Percentiles rank a stretch among this genome's conserved stretches.
phyloP scores from a whole-genome alignment of 306 rosid genomes.

The Cucurbita argyrosperma region DNA sequence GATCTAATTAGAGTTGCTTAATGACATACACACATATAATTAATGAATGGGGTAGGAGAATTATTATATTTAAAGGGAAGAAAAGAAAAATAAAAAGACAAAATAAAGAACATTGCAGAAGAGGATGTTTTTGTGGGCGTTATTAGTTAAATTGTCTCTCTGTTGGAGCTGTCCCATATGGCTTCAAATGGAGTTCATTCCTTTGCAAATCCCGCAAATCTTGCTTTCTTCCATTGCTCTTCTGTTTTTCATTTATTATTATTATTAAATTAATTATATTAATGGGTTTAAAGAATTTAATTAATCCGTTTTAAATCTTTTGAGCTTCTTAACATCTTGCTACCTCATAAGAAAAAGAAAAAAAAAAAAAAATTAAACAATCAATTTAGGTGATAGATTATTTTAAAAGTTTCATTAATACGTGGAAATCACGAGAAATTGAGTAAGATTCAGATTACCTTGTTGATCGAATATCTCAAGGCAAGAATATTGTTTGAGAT shows the following conservation, averaged over 20 bases:
- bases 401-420: no score
- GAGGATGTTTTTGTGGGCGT: neutral
- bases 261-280: no score
- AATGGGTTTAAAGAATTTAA: no score
- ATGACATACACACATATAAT: neutral
- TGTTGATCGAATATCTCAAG: no score
- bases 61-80: neutral
- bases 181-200: neutral
- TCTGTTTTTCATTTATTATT: neutral
- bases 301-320: no score
- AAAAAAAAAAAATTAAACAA: no score
- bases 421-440: no score
- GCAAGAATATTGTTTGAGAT: no score
- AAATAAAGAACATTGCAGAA: neutral
- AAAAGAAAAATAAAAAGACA: neutral
- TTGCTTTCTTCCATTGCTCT: neutral
- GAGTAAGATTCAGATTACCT: no score
- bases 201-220: neutral
- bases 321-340: no score
- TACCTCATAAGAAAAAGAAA: no score
- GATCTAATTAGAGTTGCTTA: neutral
- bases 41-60: neutral
- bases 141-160: neutral
- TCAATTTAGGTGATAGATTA: no score
- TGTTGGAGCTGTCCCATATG: neutral